Evolutionary conservation across 768 basidiomycete genomes (phyloP).

Genomic region (Psilocybe cyanescens): DNA sequence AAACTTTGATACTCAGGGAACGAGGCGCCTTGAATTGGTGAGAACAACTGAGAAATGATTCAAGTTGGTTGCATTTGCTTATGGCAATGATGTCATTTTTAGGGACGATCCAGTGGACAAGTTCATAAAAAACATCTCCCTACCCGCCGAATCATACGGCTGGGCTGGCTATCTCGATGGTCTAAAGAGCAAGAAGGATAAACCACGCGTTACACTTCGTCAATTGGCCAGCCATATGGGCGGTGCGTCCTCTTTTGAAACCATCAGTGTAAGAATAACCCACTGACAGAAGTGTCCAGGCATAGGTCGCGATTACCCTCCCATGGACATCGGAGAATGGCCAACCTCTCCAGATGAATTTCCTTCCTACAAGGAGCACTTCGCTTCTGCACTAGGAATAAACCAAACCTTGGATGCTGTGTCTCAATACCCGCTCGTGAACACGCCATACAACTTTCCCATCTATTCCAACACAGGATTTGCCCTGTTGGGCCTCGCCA

Average conservation of each 20-base stretch:
- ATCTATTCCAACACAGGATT: constrained; percentile 84
- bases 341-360: constrained; percentile 31
- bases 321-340: constrained; percentile 39
- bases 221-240: constrained; percentile 45
- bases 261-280: neutral
- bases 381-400: neutral
- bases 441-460: constrained; percentile 49
- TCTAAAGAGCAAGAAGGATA: constrained; percentile 8
- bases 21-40: constrained; percentile 43
- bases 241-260: constrained; percentile 22
- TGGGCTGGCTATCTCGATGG: constrained; percentile 36
- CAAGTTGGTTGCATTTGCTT: neutral
- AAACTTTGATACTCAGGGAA: constrained; percentile 52
- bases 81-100: neutral
- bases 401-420: constrained; percentile 37
- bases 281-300: constrained; percentile 22
- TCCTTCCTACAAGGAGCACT: neutral
- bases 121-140: constrained; percentile 42
- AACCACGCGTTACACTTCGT: constrained; percentile 40
- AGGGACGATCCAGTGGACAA: constrained; percentile 57
- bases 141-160: constrained; percentile 30
- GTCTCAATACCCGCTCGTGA: constrained; percentile 39
- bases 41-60: constrained; percentile 5
- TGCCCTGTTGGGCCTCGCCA: constrained; percentile 68
- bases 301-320: constrained; percentile 41